These are phyloP conservation scores for Pythium oligandrum DNA, from an alignment of 352 stramenopile genomes.

Conservation along the genomic window DNA sequence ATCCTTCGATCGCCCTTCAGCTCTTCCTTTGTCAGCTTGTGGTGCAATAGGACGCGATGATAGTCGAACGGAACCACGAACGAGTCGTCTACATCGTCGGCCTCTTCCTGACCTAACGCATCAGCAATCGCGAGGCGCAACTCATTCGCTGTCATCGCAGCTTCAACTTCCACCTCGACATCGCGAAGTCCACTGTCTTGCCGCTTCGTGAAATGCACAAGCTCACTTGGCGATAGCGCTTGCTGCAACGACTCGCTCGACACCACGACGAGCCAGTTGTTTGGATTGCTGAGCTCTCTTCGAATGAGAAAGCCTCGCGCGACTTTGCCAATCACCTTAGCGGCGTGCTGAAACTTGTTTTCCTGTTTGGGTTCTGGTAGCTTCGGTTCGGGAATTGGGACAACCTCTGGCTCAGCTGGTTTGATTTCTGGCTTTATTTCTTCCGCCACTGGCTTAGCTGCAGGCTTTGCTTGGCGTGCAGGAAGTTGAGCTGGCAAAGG, in stretches of 20 bases:
- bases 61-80: conserved; percentile 16
- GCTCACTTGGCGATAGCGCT: conserved; percentile 29
- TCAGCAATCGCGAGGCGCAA: conserved; percentile 43
- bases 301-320: conserved; percentile 40
- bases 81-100: neutral
- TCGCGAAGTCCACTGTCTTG: conserved; percentile 5
- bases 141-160: conserved; percentile 55
- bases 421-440: neutral
- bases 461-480: no score
- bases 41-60: conserved; percentile 34
- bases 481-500: no score
- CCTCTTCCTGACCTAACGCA: conserved; percentile 17
- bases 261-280: conserved; percentile 50
- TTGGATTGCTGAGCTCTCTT: conserved; percentile 28
- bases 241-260: conserved; percentile 22
- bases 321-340: conserved; percentile 45
- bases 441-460: no score
- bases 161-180: conserved; percentile 35
- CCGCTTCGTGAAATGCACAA: conserved; percentile 10
- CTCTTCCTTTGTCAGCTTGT: conserved; percentile 19
- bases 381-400: neutral
- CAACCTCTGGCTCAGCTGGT: neutral
- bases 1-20: conserved; percentile 21
- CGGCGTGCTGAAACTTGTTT: conserved; percentile 27
- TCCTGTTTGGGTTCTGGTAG: neutral